phyloP scores from a whole-genome alignment of 2,329 filamentous ascomycete genomes.

The Fusarium sp. region DNA sequence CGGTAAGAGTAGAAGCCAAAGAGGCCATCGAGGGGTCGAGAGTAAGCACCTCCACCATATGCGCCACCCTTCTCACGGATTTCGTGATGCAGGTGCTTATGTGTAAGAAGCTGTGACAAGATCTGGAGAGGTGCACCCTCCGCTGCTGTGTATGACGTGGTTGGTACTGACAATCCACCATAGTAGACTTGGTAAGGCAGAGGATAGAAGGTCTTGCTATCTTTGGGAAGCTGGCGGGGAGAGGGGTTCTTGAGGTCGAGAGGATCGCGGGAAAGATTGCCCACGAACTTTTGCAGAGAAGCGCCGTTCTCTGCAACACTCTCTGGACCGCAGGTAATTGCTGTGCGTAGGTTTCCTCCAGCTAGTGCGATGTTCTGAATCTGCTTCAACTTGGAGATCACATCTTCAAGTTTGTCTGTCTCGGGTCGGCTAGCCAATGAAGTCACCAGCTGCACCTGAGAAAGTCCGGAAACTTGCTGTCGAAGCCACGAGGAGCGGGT shows the following conservation, averaged over 20 bases:
- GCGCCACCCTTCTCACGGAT: conserved; percentile 98
- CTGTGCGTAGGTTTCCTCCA: conserved; percentile 75
- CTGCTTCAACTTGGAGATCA: conserved; percentile 83
- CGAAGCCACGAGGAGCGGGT: conserved; percentile 75
- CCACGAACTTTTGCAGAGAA: conserved; percentile 76
- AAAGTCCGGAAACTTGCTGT: conserved; percentile 90
- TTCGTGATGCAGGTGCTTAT: conserved; percentile 96
- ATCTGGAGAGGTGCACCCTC: conserved; percentile 85
- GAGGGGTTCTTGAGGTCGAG: conserved; percentile 53
- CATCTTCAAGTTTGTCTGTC: conserved; percentile 74
- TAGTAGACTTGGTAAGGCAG: conserved; percentile 98
- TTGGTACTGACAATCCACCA: conserved; percentile 82
- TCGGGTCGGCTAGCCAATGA: conserved; percentile 77
- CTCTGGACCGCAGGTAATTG: conserved; percentile 85
- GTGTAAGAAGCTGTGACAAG: conserved; percentile 89
- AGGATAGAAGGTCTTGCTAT: conserved; percentile 86
- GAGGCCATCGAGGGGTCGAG: conserved; percentile 79
- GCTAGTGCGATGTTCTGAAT: conserved; percentile 84
- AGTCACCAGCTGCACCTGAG: conserved; percentile 86
- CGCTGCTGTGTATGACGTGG: conserved; percentile 81
- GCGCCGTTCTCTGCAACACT: conserved; percentile 75
- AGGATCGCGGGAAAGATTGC: conserved; percentile 37
- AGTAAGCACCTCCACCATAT: conserved; percentile 91
- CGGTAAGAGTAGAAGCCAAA: conserved; percentile 98
- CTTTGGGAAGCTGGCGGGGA: conserved; percentile 53